Conservation (phyloP, 495 filamentous ascomycete genomes). For the Mytilinidion resinicola region DNA sequence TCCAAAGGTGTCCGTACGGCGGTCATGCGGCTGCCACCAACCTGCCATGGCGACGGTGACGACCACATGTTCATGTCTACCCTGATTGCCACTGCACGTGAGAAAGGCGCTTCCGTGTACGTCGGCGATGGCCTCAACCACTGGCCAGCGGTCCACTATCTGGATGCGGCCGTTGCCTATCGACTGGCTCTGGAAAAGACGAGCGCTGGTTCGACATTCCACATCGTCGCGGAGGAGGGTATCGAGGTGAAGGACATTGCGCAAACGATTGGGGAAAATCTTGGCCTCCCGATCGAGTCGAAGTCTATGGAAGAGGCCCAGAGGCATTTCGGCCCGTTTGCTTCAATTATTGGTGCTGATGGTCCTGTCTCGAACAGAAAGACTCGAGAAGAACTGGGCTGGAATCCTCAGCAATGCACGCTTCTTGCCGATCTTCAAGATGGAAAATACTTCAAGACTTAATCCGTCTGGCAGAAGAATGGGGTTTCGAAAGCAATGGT, state of each 20-base stretch:
- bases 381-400: neutral
- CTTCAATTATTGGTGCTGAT: constrained; percentile 4
- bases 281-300: too few species aligned
- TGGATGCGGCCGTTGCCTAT: constrained; percentile 40
- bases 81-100: constrained; percentile 32
- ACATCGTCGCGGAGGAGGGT: too few species aligned
- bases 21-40: constrained; percentile 41
- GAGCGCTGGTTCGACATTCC: too few species aligned
- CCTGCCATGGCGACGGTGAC: constrained; percentile 39
- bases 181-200: constrained; percentile 43
- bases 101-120: constrained; percentile 37
- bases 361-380: neutral
- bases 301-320: too few species aligned
- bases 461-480: too few species aligned
- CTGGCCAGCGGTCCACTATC: constrained; percentile 40
- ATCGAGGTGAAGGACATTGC: constrained; percentile 36
- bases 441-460: too few species aligned
- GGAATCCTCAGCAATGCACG: neutral
- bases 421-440: neutral
- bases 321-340: too few species aligned
- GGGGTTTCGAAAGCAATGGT: too few species aligned
- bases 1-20: constrained; percentile 33
- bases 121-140: constrained; percentile 41
- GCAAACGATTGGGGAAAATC: constrained; percentile 29
- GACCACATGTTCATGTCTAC: constrained; percentile 32